Conservation (phyloP, 345 rosid species). For the Cardamine occulta region DNA sequence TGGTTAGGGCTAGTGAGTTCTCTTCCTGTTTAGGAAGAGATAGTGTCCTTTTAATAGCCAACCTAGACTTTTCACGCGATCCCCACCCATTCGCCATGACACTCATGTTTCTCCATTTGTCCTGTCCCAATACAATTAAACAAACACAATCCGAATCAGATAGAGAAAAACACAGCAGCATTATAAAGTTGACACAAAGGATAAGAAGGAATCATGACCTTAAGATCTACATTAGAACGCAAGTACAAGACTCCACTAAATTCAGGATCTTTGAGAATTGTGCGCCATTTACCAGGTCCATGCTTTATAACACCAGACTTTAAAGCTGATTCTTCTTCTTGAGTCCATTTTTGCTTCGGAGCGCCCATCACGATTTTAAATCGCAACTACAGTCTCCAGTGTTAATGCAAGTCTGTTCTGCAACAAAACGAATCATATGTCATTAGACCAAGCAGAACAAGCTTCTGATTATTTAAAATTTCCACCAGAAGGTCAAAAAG, state of each 20-base stretch:
- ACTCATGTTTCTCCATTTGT: conserved; percentile 99
- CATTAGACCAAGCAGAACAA: conserved; percentile 13
- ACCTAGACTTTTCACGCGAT: conserved; percentile 81
- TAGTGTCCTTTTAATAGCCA: conserved; percentile 64
- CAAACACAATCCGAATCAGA: conserved; percentile 13
- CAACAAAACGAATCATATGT: conserved; percentile 17
- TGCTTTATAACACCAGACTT: conserved; percentile 95
- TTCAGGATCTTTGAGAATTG: conserved; percentile 95
- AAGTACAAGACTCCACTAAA: conserved; percentile 79
- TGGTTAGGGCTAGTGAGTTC: conserved; percentile 43
- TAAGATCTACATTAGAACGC: conserved; percentile 97
- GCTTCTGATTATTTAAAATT: background rate
- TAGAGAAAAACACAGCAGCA: background rate
- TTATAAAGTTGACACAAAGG: conserved; percentile 22
- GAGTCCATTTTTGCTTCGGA: conserved; percentile 98
- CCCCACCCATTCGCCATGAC: conserved; percentile 95
- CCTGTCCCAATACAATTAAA: conserved; percentile 50
- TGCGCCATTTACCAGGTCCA: conserved; percentile 99
- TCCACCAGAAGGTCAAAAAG: background rate
- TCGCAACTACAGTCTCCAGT: background rate
- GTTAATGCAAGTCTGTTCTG: conserved; percentile 25
- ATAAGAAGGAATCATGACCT: conserved; percentile 53
- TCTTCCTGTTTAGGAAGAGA: conserved; percentile 66
- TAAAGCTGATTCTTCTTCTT: conserved; percentile 93
- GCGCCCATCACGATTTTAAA: conserved; percentile 71